phyloP scores from a whole-genome alignment of 495 filamentous ascomycete species.

The Penicillium cinerascens region DNA sequence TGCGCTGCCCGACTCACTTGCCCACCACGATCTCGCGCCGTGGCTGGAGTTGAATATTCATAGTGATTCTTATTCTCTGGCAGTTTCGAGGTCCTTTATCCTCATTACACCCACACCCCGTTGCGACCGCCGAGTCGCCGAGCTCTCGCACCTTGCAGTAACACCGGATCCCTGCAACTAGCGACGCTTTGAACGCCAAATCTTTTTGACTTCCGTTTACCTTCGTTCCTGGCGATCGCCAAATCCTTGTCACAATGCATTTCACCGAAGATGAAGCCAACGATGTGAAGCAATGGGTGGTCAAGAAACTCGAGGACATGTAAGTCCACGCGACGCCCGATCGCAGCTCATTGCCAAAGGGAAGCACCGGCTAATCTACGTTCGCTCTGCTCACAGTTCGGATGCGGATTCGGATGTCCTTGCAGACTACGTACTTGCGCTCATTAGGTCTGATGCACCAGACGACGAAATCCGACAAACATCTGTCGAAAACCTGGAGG shows the following conservation, averaged over 20 bases:
- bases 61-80: background rate
- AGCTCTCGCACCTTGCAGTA: constrained; percentile 8
- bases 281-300: constrained; percentile 82
- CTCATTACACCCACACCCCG: background rate
- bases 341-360: background rate
- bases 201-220: background rate
- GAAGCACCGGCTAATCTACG: constrained; percentile 4
- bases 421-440: constrained; percentile 92
- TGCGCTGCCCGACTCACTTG: constrained; percentile 4
- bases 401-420: constrained; percentile 95
- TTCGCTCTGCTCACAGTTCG: constrained; percentile 51
- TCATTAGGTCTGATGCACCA: constrained; percentile 75
- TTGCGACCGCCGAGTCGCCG: background rate
- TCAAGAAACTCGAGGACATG: constrained; percentile 88
- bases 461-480: constrained; percentile 68
- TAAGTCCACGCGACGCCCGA: constrained; percentile 41
- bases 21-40: constrained; percentile 1
- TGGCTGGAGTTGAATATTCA: constrained; percentile 3
- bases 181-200: background rate
- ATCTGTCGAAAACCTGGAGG: constrained; percentile 75
- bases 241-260: constrained; percentile 52
- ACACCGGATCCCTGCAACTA: constrained; percentile 14
- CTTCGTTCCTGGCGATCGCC: background rate
- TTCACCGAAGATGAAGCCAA: constrained; percentile 72
- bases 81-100: background rate